phyloP scores from a whole-genome alignment of 2,329 filamentous ascomycete species.

The Fusarium brachygibbosum region DNA sequence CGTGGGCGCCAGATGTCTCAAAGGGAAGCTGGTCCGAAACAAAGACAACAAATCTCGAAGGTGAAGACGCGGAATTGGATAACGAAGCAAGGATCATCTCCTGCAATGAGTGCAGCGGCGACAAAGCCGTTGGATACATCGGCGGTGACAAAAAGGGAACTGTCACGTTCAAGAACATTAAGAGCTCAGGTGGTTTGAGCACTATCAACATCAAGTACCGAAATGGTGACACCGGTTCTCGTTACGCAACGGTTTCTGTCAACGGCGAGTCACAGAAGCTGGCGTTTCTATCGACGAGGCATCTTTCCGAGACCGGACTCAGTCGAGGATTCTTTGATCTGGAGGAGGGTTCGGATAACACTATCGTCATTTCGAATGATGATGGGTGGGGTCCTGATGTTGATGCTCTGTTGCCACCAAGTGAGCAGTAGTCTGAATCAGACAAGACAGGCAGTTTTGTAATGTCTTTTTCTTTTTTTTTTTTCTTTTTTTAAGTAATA shows the following conservation, averaged over 20 bases:
- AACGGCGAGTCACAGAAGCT: conserved; percentile 66
- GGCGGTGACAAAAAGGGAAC: conserved; percentile 63
- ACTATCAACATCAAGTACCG: conserved; percentile 68
- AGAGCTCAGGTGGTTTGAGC: conserved; percentile 59
- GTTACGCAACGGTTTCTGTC: conserved; percentile 68
- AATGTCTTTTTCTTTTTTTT: too few relatives aligned
- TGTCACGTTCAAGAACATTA: conserved; percentile 62
- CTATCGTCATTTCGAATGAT: conserved; percentile 61
- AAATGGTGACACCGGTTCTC: conserved; percentile 67
- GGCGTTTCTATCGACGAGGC: conserved; percentile 66
- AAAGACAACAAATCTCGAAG: conserved; percentile 66
- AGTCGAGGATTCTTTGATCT: conserved; percentile 64
- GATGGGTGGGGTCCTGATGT: conserved; percentile 55
- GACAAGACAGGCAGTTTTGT: too few relatives aligned
- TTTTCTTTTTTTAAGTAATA: too few relatives aligned
- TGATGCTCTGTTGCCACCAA: conserved; percentile 67
- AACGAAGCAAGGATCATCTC: conserved; percentile 61
- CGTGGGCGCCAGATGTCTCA: conserved; percentile 65
- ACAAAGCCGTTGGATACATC: conserved; percentile 65
- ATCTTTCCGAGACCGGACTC: conserved; percentile 56
- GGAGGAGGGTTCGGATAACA: conserved; percentile 61
- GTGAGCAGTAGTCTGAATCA: conserved; percentile 15
- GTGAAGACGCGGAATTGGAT: conserved; percentile 61
- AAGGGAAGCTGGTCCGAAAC: conserved; percentile 59
- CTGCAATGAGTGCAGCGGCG: conserved; percentile 66